phyloP scores from a whole-genome alignment of 1,284 basidiomycete genomes.

The Trametes polyzona region DNA sequence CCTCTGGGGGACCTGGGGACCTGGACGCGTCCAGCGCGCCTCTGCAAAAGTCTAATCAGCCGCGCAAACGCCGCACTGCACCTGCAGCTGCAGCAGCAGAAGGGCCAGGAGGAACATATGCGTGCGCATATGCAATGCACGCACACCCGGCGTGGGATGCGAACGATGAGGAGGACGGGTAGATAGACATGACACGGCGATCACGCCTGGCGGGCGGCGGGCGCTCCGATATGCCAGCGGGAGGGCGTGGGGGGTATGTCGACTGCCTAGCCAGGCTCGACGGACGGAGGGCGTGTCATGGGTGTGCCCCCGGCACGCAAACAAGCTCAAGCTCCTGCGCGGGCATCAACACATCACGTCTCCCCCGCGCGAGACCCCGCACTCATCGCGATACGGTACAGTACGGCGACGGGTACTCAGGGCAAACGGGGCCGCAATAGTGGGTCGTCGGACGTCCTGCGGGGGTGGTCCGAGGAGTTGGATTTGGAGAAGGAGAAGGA shows the following conservation, averaged over 20 bases:
- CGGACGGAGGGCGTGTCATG: not conserved
- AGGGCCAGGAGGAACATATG: not conserved
- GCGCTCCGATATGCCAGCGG: not conserved
- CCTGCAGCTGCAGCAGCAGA: too few relatives aligned
- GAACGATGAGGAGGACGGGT: too few relatives aligned
- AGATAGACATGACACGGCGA: not conserved
- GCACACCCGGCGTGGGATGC: not conserved
- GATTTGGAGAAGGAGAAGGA: not conserved
- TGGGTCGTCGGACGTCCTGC: not conserved
- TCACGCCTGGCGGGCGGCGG: not conserved
- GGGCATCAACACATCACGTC: too few relatives aligned
- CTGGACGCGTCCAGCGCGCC: not conserved
- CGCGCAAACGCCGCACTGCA: constrained; percentile 4
- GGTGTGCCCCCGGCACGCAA: not conserved
- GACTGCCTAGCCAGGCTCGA: not conserved
- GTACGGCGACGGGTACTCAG: too few relatives aligned
- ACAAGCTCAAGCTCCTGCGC: constrained; percentile 1
- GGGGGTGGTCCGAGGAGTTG: not conserved
- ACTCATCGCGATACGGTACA: too few relatives aligned
- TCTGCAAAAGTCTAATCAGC: constrained; percentile 10
- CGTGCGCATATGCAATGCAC: not conserved
- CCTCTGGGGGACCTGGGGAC: too few relatives aligned
- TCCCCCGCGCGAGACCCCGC: too few relatives aligned
- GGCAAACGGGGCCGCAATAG: not conserved
- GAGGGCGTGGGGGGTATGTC: not conserved